Evolutionary conservation across 331 rosid genomes (phyloP), one percentile per base, ranked within the genome.

Genomic region (Acacia pycnantha): DNA sequence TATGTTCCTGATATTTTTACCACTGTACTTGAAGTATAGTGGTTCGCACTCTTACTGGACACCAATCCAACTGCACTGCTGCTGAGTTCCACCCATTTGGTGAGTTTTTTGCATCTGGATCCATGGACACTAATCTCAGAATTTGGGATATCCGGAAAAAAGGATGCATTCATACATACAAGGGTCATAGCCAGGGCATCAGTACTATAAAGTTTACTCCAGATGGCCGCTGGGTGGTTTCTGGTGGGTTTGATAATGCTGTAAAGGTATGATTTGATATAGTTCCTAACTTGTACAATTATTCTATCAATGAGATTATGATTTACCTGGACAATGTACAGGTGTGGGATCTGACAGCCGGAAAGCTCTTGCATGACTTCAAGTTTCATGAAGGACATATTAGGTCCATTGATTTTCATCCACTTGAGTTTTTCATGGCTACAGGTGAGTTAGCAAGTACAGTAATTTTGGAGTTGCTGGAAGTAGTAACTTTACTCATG

Each of bases 301-400:
- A 46, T 61, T 14, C 75, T 75, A 68, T 79, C 40, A 70, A 71
- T 84, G 64, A 66, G 37, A 64, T 40, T 70, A 51, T 51, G 54
- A 69, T 66, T 76, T 73, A 65, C 73, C 67, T 78, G 2, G 43
- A 53, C 69, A 51, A 75, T 92, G 35, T 95, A 70, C 78, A 95
- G 99, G 92, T 93, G 53, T 95, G 99, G 99, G 99, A 95, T 92
- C 90, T 95, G 76, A 95, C 99, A 8, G 98, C 99, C 61, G 99
- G 99, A 77, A 95, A 91, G 92, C 94, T 91, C 82, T 88, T 95
- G 88, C 97, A 93, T 46, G 98, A 95, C 81, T 95, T 95, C 86
- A 93, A 92, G 72, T 95, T 88, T 86, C 99, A 95, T 74, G 97
- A 92, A 76, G 97, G 99, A 71, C 97, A 67, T 74, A 90, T 93